Evolutionary conservation across 805 yeast species (phyloP).

Genomic region (Blastobotrys muscicola): DNA sequence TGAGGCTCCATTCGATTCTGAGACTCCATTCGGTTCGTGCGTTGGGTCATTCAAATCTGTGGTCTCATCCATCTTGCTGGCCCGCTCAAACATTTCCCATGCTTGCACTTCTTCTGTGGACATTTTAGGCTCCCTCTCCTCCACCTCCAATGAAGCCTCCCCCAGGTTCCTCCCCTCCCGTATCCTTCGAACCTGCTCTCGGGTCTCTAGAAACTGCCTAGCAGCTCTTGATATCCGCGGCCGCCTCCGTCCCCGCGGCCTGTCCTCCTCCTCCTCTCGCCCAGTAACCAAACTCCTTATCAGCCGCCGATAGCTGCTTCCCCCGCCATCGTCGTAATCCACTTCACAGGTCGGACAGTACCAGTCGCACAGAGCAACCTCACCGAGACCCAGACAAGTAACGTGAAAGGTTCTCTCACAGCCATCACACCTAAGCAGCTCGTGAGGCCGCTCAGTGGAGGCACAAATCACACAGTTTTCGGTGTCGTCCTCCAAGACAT

Average conservation of each 20-base stretch:
- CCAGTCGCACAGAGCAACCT: conserved; percentile 24
- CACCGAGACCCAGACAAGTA: conserved; percentile 23
- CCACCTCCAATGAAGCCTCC: neutral
- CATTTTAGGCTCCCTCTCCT: neutral
- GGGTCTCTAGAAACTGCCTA: neutral
- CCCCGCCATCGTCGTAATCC: conserved; percentile 1
- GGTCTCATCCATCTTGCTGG: conserved; percentile 9
- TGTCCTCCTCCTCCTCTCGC: no score
- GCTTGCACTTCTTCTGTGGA: conserved; percentile 22
- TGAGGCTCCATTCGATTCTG: no score
- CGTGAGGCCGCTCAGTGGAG: conserved; percentile 21
- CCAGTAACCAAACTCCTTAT: neutral
- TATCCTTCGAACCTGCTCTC: neutral
- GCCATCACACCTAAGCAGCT: conserved; percentile 23
- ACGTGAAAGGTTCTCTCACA: conserved; percentile 27
- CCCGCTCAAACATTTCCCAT: conserved; percentile 25
- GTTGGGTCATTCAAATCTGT: conserved; percentile 1
- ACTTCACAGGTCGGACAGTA: conserved; percentile 25
- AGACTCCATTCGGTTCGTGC: no score
- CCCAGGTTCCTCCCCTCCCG: neutral
- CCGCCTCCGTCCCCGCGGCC: neutral
- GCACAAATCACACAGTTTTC: conserved; percentile 23
- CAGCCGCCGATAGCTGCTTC: neutral
- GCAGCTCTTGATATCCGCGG: neutral
- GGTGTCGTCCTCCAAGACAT: conserved; percentile 1